A percentile compares a stretch with the other conserved stretches of the same genome.
Conservation (phyloP, 139 green algal genomes). For the Chlorella vulgaris region DNA sequence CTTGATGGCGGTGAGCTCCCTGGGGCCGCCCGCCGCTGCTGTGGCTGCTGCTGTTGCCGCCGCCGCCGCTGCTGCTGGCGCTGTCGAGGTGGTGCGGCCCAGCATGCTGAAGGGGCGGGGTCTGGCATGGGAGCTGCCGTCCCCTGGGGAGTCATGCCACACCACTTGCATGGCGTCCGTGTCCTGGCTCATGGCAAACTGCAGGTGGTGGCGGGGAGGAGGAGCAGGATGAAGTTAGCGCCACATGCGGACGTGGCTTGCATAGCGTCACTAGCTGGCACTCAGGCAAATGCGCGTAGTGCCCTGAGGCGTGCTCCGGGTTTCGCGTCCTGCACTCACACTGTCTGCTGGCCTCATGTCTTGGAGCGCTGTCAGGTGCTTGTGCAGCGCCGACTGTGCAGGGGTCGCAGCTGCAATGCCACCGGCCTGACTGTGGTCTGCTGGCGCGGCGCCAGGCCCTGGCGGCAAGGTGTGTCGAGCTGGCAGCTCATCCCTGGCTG, state of each 20-base stretch:
- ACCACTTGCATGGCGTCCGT: conserved; percentile 26
- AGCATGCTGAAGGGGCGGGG: conserved; percentile 1
- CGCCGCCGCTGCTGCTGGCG: not conserved
- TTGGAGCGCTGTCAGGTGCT: conserved; percentile 11
- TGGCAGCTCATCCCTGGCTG: not conserved
- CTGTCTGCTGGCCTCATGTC: conserved; percentile 6
- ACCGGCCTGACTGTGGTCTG: not conserved
- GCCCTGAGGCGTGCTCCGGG: too few species aligned
- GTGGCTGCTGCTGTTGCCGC: not conserved
- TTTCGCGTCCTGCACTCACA: not conserved
- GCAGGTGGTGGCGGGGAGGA: not conserved
- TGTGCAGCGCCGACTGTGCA: not conserved
- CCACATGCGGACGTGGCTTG: too few species aligned
- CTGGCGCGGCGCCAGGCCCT: not conserved
- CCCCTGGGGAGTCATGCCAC: conserved; percentile 32
- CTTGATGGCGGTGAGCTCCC: conserved; percentile 28
- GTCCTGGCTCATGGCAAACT: conserved; percentile 30
- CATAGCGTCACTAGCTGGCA: too few species aligned
- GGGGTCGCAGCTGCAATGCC: not conserved
- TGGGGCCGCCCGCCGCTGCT: not conserved
- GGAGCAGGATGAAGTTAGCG: too few species aligned
- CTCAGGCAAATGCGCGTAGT: too few species aligned
- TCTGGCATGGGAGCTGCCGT: not conserved
- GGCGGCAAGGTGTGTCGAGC: not conserved
- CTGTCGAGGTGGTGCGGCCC: not conserved